Conservation (phyloP, 1,284 basidiomycete species). For the Pisolithus thermaeus region DNA sequence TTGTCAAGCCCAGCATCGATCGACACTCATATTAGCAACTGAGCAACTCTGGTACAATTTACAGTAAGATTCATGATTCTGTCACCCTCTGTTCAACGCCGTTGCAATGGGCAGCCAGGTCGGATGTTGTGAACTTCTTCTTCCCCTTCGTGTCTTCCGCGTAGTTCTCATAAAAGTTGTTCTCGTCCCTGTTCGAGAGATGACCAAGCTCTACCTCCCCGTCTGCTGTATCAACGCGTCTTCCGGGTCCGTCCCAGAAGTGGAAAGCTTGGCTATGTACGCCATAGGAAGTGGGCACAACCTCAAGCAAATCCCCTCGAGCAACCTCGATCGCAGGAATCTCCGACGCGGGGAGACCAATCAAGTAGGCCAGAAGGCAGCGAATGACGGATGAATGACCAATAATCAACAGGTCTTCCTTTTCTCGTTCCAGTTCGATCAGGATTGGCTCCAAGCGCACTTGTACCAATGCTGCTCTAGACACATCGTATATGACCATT, state of each 20-base stretch:
- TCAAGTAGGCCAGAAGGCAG: conserved; percentile 87
- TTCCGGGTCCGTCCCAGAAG: conserved; percentile 85
- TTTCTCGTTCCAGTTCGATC: conserved; percentile 77
- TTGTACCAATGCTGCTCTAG: conserved; percentile 18
- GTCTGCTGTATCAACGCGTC: conserved; percentile 41
- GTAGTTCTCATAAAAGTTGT: conserved; percentile 82
- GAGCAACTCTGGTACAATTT: background rate
- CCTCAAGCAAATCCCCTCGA: conserved; percentile 83
- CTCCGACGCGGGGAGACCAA: conserved; percentile 92
- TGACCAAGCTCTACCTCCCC: conserved; percentile 33
- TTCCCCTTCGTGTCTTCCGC: conserved; percentile 78
- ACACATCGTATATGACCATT: background rate
- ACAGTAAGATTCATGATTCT: background rate
- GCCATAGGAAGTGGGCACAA: conserved; percentile 86
- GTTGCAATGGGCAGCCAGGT: conserved; percentile 19
- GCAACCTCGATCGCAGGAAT: conserved; percentile 96
- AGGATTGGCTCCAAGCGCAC: conserved; percentile 80
- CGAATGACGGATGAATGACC: conserved; percentile 96
- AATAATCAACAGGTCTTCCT: conserved; percentile 73
- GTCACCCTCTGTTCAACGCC: background rate
- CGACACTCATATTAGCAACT: background rate
- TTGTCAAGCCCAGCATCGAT: background rate
- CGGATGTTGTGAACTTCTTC: conserved; percentile 34
- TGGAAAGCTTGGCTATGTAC: conserved; percentile 86
- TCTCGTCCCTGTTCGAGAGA: conserved; percentile 46